phyloP scores from a whole-genome alignment of 225 moss, liverwort and hornwort genomes.

The Marchantia polymorpha region DNA sequence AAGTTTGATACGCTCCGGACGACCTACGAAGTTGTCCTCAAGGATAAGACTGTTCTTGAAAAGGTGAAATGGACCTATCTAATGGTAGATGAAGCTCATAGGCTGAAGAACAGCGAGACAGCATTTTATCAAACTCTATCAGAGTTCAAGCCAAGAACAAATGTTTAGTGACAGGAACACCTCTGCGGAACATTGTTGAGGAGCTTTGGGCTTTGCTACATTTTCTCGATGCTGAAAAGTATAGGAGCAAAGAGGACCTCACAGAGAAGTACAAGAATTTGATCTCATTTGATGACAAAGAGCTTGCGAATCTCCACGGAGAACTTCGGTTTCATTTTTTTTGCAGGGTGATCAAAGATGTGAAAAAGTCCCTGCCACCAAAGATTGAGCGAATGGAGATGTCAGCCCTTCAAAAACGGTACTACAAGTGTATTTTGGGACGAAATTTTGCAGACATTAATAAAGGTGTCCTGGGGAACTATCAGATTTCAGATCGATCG shows the following conservation, averaged over 20 bases:
- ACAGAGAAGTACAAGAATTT: constrained; percentile 91
- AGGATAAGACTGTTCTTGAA: constrained; percentile 90
- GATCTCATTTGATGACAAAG: constrained; percentile 89
- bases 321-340: constrained; percentile 96
- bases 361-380: constrained; percentile 97
- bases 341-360: constrained; percentile 92
- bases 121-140: constrained; percentile 83
- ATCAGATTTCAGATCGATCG: too few species aligned
- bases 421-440: too few species aligned
- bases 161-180: constrained; percentile 96
- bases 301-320: constrained; percentile 90
- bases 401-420: constrained; percentile 98
- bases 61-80: constrained; percentile 96
- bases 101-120: constrained; percentile 97
- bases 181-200: constrained; percentile 97
- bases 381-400: constrained; percentile 99
- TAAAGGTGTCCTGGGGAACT: too few species aligned
- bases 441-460: too few species aligned
- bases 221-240: constrained; percentile 95
- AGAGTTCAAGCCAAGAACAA: constrained; percentile 98
- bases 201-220: constrained; percentile 99
- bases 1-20: constrained; percentile 89
- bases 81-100: constrained; percentile 98
- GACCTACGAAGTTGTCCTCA: constrained; percentile 97
- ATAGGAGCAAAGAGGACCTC: constrained; percentile 88